Evolutionary conservation across 495 filamentous ascomycete species (phyloP).

Genomic region (Aspergillus sclerotiicarbonarius): DNA sequence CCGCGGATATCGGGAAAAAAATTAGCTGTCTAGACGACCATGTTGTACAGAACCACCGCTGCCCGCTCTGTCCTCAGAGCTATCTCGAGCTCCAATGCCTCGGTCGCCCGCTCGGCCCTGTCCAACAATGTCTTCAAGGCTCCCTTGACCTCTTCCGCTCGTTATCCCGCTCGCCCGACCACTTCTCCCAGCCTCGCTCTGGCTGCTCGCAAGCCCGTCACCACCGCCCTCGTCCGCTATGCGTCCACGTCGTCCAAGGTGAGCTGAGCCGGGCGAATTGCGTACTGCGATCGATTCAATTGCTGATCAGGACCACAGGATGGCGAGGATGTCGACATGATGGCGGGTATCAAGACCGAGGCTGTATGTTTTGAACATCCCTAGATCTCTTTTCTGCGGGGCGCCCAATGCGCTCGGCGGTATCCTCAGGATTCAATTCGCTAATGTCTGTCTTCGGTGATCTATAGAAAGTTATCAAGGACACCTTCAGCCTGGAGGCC

Average conservation of each 20-base stretch:
- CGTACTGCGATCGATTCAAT: conserved; percentile 11
- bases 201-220: conserved; percentile 48
- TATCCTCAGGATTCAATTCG: conserved; percentile 9
- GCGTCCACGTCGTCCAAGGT: conserved; percentile 40
- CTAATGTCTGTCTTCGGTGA: background rate
- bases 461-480: conserved; percentile 70
- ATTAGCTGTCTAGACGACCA: conserved; percentile 41
- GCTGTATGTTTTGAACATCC: conserved; percentile 53
- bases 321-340: conserved; percentile 57
- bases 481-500: conserved; percentile 75
- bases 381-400: background rate
- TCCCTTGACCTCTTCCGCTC: conserved; percentile 45
- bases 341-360: conserved; percentile 68
- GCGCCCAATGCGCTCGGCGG: background rate
- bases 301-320: conserved; percentile 32
- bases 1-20: conserved; percentile 31
- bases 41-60: conserved; percentile 48
- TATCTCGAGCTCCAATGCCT: conserved; percentile 48
- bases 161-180: conserved; percentile 35
- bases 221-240: conserved; percentile 51
- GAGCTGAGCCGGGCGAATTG: conserved; percentile 8
- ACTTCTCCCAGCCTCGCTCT: conserved; percentile 41
- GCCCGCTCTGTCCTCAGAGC: conserved; percentile 49
- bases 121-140: conserved; percentile 46
- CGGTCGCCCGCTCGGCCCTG: conserved; percentile 40